These are phyloP conservation scores for Aplosporella prunicola DNA, from an alignment of 2,329 filamentous ascomycete species.

Conservation along the genomic window DNA sequence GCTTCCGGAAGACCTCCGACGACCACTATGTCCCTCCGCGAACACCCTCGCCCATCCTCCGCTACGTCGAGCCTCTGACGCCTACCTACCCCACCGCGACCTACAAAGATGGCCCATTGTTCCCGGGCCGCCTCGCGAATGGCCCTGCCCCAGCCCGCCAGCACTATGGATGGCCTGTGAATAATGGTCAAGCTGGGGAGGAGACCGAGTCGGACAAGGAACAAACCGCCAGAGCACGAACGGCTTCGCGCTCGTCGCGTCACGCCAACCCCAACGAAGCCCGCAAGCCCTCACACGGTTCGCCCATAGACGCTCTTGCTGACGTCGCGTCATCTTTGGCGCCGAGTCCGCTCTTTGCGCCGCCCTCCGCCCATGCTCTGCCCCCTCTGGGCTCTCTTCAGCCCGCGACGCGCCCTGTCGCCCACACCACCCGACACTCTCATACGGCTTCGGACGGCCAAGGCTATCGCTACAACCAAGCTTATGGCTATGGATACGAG, in stretches of 20 bases:
- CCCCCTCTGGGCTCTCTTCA: conserved; percentile 5
- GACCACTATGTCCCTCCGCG: conserved; percentile 13
- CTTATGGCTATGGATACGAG: conserved; percentile 4
- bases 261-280: conserved; percentile 11
- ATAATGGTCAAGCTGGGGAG: conserved; percentile 3
- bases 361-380: conserved; percentile 17
- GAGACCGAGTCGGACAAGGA: not conserved
- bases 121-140: not conserved
- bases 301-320: conserved; percentile 36
- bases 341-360: conserved; percentile 24
- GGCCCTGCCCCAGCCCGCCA: conserved; percentile 5
- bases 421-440: conserved; percentile 19
- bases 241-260: conserved; percentile 3
- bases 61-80: conserved; percentile 27
- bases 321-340: conserved; percentile 32
- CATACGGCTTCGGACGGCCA: conserved; percentile 22
- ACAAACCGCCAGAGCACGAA: conserved; percentile 6
- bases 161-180: conserved; percentile 1
- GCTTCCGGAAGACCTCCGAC: conserved; percentile 8
- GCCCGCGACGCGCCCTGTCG: conserved; percentile 3
- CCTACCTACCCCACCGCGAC: conserved; percentile 15
- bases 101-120: conserved; percentile 12
- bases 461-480: conserved; percentile 6
- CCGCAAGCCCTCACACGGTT: conserved; percentile 17
- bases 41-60: conserved; percentile 24